Base-by-base conservation (phyloP, 768 basidiomycete genomes). In the Tulasnella calospora region DNA sequence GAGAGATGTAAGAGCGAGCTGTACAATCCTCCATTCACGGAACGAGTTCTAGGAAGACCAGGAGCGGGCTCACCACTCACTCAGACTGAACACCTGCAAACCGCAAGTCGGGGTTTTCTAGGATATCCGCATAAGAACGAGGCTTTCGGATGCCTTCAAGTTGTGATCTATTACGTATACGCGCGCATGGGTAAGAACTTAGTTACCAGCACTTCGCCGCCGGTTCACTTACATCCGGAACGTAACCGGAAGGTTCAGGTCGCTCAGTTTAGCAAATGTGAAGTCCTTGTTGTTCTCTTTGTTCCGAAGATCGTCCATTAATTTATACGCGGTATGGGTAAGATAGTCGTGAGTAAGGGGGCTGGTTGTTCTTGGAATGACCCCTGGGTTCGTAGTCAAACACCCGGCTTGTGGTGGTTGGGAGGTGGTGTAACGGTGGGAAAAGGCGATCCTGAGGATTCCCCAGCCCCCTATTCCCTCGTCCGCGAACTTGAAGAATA, bases 201-300 rank as follows among this genome's bases (percentile, higher is more conserved):
- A 57, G 55, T 57, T 23, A 46, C 13, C 55, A n/a, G 21, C 2
- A 27, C 44, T 23, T 38, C 71, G 81, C 86, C 79, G 23, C 83
- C 36, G 38, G 35, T 19, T 35, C n/a, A 35, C 81, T 61, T 79
- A 93, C 94, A 95, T 93, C 82, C 94, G 89, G 82, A 95, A 91
- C 13, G 95, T 95, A 13, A 97, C 89, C 61, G 93, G 94, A 10
- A 94, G 84, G 83, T 94, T 96, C 79, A 98, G 88, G 83, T 96
- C 94, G 76, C 93, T 93, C 27, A 96, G 89, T 83, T 92, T 92
- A 8, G 95, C 96, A 83, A 97, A 98, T 2, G 94, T 95, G 82
- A 96, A 94, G 84, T 98, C 95, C 81, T 95, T 93, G 46, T 92
- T 87, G 82, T 90, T 89, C 23, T 79, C 79, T 76, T 73, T 36